Evolutionary conservation across 345 rosid species (phyloP), one percentile per base, ranked within the genome.

Genomic region (Boechera retrofracta): DNA sequence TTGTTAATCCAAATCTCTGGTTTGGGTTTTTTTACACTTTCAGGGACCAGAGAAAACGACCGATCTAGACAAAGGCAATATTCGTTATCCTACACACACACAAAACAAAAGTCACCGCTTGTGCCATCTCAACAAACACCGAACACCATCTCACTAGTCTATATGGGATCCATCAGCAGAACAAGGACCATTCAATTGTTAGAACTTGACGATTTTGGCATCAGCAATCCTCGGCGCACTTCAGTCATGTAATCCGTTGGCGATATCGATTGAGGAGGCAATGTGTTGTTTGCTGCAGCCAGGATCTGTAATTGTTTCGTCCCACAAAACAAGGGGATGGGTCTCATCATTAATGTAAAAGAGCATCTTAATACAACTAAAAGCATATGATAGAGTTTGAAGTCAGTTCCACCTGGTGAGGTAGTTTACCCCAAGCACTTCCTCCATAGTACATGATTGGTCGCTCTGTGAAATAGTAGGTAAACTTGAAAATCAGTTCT

Each of bases 381-480:
- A 67, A 57, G 28, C 45, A 66, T 52, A 38, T 24, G 13, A 24
- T 58, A 59, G 64, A 78, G 31, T 39, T n/a, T 13, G 4, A 36
- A 64, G 75, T 35, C 44, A 9, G 47, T 53, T 61, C 26, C 28
- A 79, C 82, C 82, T 79, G 74, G 45, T 79, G 82, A 60, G 82
- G 82, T 21, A 79, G 55, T 79, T 68, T 79, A 42, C 78, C 78
- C 82, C 82, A 79, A 62, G 73, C 71, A 36, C 48, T 62, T 29
- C 82, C 82, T 73, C 48, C 78, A 53, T 79, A 68, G 74, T 79
- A 73, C 78, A 73, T 73, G 70, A 68, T 18, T 53, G 82, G 82
- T 18, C 82, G 73, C 57, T 60, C 82, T 79, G 69, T 77, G 8
- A 39, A 57, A 78, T 6, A 38, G 12, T 4, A 31, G 32, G 35